These are phyloP conservation scores for Didymella keratinophila DNA, from an alignment of 2,329 filamentous ascomycete species.

Conservation along the genomic window DNA sequence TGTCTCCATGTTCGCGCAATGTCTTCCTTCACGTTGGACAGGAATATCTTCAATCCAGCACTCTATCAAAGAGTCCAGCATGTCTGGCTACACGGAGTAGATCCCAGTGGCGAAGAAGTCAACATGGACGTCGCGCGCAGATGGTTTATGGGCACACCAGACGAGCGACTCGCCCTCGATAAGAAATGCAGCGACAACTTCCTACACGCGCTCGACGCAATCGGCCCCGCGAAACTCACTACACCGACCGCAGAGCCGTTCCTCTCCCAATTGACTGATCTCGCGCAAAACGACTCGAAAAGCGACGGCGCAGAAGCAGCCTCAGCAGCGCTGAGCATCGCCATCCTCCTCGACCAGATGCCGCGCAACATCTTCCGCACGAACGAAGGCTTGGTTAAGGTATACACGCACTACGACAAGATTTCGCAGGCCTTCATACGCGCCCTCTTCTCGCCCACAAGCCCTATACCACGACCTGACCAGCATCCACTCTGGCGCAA, in stretches of 20 bases:
- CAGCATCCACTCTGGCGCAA: conserved; percentile 39
- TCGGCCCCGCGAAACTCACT: conserved; percentile 46
- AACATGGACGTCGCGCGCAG: conserved; percentile 37
- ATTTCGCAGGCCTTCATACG: conserved; percentile 58
- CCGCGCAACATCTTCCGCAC: conserved; percentile 68
- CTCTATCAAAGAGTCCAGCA: conserved; percentile 49
- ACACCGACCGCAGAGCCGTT: conserved; percentile 50
- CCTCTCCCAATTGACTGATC: conserved; percentile 41
- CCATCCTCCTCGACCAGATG: conserved; percentile 69
- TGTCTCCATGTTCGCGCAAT: conserved; percentile 32
- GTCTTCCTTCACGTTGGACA: conserved; percentile 50
- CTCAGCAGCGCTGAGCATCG: conserved; percentile 57
- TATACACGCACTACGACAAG: conserved; percentile 66
- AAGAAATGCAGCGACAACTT: conserved; percentile 45
- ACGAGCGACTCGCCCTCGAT: conserved; percentile 51
- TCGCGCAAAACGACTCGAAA: conserved; percentile 24
- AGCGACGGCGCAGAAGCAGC: conserved; percentile 37
- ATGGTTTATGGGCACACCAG: conserved; percentile 50
- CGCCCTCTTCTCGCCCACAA: conserved; percentile 43
- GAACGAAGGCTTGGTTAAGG: conserved; percentile 50
- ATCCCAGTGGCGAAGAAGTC: conserved; percentile 34
- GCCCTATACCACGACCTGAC: conserved; percentile 37
- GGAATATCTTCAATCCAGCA: conserved; percentile 49
- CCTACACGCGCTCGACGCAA: conserved; percentile 46
- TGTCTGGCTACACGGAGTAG: conserved; percentile 52